Evolutionary conservation across 1,284 basidiomycete genomes (phyloP), one percentile per base, ranked within the genome.

Genomic region (Apiotrichum laibachii): DNA sequence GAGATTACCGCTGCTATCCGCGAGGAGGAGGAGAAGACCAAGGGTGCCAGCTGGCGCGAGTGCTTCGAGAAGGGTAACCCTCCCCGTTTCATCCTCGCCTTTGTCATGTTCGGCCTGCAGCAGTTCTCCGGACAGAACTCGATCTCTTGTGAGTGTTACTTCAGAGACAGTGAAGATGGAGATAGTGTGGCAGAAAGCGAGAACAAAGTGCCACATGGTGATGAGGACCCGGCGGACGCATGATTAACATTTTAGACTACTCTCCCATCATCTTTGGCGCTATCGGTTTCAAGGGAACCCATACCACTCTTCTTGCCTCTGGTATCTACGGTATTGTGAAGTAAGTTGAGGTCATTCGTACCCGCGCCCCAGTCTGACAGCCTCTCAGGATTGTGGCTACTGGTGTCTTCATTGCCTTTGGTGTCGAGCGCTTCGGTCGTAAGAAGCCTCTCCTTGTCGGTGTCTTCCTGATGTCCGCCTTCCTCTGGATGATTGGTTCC

Each of bases 271-370:
- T 77, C 54, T 78, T 78, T 72, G 77, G 79, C 22, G 78, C 80
- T 19, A 80, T 88, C 49, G 72, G 53, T 13, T 40, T 48, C 55
- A 79, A 75, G 1, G 83, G 85, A 2, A 80, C 79, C 34, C 80
- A 75, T 18, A 80, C 82, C 4, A 79, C 77, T 7, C 82, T 92
- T 2, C 83, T 92, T 58, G 88, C 90, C 2, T 88, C 87, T 11
- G 89, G 90, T 26, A 84, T 92, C 55, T 92, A 92, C 69, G 89
- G 89, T n/a, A 81, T 90, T 70, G 82, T 51, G 2, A 42, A 50
- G 49, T 49, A 33, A 49, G 47, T 49, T 4, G 6, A 8, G 4
- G 9, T 13, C 9, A 50, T 21, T 5, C 7, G 46, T 18, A 11
- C 2, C 15, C 18, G 5, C 5, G 15, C 35, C 22, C 31, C n/a